Percentiles rank a stretch among this genome's conserved stretches.
Evolutionary conservation across 1,139 yeast genomes (phyloP).

Genomic region (Yamadazyma diospyri): DNA sequence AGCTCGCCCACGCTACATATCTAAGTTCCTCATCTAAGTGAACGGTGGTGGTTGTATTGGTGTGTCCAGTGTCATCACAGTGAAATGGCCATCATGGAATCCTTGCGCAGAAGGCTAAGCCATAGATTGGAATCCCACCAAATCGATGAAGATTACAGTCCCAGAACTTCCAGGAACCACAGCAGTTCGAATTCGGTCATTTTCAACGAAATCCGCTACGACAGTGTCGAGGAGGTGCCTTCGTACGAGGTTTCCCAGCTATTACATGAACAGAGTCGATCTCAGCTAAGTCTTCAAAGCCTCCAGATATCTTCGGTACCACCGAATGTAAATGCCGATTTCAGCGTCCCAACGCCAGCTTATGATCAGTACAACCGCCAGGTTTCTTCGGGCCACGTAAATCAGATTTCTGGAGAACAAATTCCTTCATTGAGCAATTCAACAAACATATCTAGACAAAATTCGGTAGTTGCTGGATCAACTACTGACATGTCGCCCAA

Average conservation of each 20-base stretch:
- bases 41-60: background rate
- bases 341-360: background rate
- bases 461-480: constrained; percentile 14
- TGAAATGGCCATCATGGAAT: constrained; percentile 6
- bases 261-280: constrained; percentile 26
- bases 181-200: constrained; percentile 10
- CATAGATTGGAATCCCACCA: constrained; percentile 32
- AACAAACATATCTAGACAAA: constrained; percentile 14
- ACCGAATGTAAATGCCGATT: background rate
- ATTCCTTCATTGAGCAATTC: constrained; percentile 10
- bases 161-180: constrained; percentile 14
- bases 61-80: constrained; percentile 61
- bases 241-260: constrained; percentile 45
- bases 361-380: constrained; percentile 3
- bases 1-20: no score
- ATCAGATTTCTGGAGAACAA: constrained; percentile 1
- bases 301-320: background rate
- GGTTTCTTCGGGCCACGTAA: constrained; percentile 3
- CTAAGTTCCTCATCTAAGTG: no score
- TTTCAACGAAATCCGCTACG: constrained; percentile 16
- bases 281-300: no score
- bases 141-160: constrained; percentile 34
- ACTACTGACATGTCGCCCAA: constrained; percentile 6
- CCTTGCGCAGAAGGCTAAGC: constrained; percentile 23
- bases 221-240: constrained; percentile 41